Percentiles rank a stretch among this genome's conserved stretches.
Evolutionary conservation across 2,329 filamentous ascomycete species (phyloP).

Genomic region (Ilyonectria mors-panacis): DNA sequence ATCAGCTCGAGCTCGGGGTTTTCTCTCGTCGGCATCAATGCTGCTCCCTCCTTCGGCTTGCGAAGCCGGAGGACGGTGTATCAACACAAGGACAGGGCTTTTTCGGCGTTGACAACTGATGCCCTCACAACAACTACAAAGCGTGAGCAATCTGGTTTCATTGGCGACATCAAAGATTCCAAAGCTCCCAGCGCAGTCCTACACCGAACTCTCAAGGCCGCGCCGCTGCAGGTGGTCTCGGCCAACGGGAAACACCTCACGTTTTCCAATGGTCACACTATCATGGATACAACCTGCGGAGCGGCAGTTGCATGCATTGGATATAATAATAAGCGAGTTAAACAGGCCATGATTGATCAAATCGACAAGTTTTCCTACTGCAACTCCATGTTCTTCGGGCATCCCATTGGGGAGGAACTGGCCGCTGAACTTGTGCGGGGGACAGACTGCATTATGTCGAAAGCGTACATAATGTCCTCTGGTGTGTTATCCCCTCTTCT

Average conservation of each 20-base stretch:
- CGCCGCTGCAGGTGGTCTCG: not conserved
- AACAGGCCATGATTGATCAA: conserved; percentile 40
- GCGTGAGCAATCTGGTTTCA: no score
- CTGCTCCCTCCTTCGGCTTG: no score
- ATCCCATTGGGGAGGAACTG: conserved; percentile 39
- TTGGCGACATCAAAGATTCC: no score
- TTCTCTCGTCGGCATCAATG: no score
- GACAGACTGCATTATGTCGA: conserved; percentile 53
- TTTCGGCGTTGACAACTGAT: no score
- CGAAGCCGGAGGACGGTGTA: no score
- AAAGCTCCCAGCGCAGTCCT: not conserved
- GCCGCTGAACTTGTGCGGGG: conserved; percentile 47
- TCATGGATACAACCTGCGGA: conserved; percentile 28
- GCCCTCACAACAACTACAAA: no score
- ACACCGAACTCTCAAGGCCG: conserved; percentile 3
- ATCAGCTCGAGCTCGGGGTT: no score
- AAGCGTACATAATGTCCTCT: conserved; percentile 54
- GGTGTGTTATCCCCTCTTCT: conserved; percentile 42
- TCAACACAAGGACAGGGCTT: no score
- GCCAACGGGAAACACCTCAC: not conserved
- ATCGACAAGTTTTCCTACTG: conserved; percentile 39
- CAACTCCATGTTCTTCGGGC: conserved; percentile 41
- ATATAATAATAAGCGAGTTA: conserved; percentile 37
- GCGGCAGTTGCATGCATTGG: conserved; percentile 40
- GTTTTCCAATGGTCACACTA: conserved; percentile 13